These are phyloP conservation scores for Capsella bursapastoris DNA, from an alignment of 345 rosid genomes.

Conservation along the genomic window DNA sequence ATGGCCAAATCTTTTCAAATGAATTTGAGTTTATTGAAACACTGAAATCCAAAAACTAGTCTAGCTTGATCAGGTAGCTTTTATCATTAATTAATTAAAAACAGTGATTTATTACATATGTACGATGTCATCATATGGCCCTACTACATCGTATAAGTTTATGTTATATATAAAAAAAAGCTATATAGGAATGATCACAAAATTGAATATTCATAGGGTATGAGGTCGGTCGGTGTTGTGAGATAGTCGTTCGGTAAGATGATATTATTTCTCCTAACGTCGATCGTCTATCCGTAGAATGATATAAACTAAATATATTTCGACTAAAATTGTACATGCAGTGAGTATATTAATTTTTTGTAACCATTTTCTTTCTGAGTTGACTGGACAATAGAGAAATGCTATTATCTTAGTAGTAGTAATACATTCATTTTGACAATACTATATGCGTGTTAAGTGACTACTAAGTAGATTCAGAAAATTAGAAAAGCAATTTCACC, in stretches of 20 bases:
- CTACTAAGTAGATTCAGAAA: not conserved
- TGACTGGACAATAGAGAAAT: not conserved
- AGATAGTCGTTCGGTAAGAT: not conserved
- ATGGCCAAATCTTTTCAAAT: not conserved
- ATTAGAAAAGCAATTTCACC: not conserved
- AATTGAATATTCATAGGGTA: conserved; percentile 8
- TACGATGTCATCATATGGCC: conserved; percentile 35
- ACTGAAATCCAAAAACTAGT: not conserved
- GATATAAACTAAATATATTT: not conserved
- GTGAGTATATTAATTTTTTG: not conserved
- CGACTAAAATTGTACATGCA: not conserved
- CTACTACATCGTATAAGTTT: not conserved
- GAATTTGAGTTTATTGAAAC: not conserved
- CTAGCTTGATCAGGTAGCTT: conserved; percentile 5
- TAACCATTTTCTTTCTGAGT: not conserved
- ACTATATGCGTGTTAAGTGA: not conserved
- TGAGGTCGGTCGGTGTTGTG: conserved; percentile 14
- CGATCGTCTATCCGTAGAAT: not conserved
- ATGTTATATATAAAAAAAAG: not conserved
- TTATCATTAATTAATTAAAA: not conserved
- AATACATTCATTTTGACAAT: no score
- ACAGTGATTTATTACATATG: conserved; percentile 23
- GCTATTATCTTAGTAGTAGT: no score
- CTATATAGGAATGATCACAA: not conserved
- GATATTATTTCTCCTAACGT: not conserved